Evolutionary conservation across 306 rosid species (phyloP).

Genomic region (Rubus parviflorus): DNA sequence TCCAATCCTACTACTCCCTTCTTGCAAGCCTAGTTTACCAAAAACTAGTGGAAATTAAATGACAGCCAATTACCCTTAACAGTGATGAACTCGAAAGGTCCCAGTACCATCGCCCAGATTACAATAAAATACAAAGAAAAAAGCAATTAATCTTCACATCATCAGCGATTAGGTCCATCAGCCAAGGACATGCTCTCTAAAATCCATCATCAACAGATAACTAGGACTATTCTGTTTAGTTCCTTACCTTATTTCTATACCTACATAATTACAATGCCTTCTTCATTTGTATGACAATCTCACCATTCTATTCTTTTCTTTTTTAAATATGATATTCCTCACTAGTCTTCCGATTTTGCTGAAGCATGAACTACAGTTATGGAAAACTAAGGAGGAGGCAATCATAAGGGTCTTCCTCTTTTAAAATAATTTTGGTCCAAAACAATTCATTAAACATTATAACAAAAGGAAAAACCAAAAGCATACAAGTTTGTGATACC

Average conservation of each 20-base stretch:
- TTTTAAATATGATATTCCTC: not conserved
- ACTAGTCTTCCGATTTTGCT: not conserved
- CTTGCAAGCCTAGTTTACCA: not conserved
- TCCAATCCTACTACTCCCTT: not conserved
- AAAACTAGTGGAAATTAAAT: not conserved
- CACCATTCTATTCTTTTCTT: not conserved
- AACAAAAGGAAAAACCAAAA: conserved; percentile 2
- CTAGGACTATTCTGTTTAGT: not conserved
- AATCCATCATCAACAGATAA: not conserved
- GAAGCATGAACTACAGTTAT: not conserved
- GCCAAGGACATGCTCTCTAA: not conserved
- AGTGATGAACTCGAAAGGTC: not conserved
- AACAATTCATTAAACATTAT: not conserved
- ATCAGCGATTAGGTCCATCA: not conserved
- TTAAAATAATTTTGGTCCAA: not conserved
- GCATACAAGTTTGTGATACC: conserved; percentile 17
- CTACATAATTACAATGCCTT: not conserved
- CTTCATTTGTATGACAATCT: not conserved
- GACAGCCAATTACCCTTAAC: conserved; percentile 1
- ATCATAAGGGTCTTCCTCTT: not conserved
- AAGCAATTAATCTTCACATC: not conserved
- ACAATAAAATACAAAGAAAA: no score
- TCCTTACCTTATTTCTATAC: not conserved
- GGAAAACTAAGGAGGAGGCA: not conserved
- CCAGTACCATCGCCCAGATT: not conserved